A percentile compares a stretch with the other conserved stretches of the same genome.
Evolutionary conservation across 495 filamentous ascomycete species (phyloP).

Genomic region (Oleoguttula mirabilis): DNA sequence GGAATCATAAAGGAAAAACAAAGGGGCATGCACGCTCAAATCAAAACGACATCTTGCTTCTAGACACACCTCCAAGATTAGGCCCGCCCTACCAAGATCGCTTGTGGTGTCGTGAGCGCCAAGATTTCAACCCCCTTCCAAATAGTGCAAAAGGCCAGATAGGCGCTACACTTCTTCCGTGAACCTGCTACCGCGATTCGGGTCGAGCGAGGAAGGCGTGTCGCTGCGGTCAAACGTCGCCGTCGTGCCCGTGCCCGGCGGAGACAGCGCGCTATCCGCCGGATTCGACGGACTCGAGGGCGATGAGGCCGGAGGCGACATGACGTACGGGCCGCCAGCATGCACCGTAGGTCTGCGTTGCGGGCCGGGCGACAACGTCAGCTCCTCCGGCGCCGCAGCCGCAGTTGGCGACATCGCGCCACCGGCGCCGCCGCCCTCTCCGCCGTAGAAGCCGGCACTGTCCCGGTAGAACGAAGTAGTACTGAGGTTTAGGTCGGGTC

Average conservation of each 20-base stretch:
- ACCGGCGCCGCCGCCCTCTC: slow-evolving; percentile 1
- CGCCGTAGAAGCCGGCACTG: slow-evolving; percentile 19
- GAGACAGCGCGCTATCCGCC: not conserved
- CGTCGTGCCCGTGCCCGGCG: not conserved
- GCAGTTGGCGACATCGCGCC: not conserved
- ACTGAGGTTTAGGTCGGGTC: slow-evolving; percentile 6
- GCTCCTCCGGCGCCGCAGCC: not conserved
- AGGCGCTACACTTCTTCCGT: slow-evolving; percentile 18
- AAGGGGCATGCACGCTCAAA: too few species aligned
- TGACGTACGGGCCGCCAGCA: slow-evolving; percentile 13
- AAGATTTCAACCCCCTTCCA: too few species aligned
- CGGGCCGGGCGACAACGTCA: slow-evolving; percentile 20
- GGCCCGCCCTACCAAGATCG: too few species aligned
- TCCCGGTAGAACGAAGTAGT: slow-evolving; percentile 16
- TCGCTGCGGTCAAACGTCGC: slow-evolving; percentile 9
- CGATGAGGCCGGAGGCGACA: slow-evolving; percentile 2
- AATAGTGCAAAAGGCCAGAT: too few species aligned
- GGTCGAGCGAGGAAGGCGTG: slow-evolving; percentile 1
- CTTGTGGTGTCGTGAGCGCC: too few species aligned
- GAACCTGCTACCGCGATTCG: slow-evolving; percentile 9
- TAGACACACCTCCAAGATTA: too few species aligned
- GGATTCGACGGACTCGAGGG: not conserved
- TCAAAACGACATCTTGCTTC: too few species aligned
- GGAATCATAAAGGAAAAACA: too few species aligned
- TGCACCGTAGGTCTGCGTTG: slow-evolving; percentile 19